Evolutionary conservation across 2,329 filamentous ascomycete species (phyloP), one percentile per base, ranked within the genome.

Genomic region (Xylariaceae sp.): DNA sequence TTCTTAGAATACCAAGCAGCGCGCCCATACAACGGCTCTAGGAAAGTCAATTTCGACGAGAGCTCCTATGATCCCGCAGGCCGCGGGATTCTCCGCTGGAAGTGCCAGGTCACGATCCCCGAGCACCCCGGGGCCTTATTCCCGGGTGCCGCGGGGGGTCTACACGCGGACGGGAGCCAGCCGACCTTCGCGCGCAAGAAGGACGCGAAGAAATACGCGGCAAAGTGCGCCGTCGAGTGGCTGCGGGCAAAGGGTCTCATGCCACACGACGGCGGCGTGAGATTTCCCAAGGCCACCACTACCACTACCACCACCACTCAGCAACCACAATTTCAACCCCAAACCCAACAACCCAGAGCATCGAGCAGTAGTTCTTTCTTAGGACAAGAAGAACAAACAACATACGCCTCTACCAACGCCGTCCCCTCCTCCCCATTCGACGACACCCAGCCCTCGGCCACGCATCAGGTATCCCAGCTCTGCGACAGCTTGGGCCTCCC

Each of bases 191-290:
- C 68, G 9, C 72, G 66, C 23, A 84, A 84, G 63, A 84, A 82
- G 73, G 78, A 78, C 31, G 82, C 83, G 21, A 84, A 82, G 67
- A 74, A 78, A 58, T 83, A 79, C 60, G 82, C 83, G 0, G 81
- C 82, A 19, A 77, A 76, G 62, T 75, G 74, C 11, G 81, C 81
- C 21, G 62, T 79, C 19, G 68, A 74, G 6, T 82, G 75, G 71
- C 71, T 83, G 14, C 65, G 68, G 17, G 51, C 34, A 2, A 58
- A 69, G 21, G 64, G 65, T 7, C 58, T 63, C 28, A 73, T 77
- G 68, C 65, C 65, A 1, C 24, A 56, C 16, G 19, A 50, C 33
- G 50, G 37, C 40, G 56, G 56, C 37, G 50, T 56, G 29, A 64
- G 47, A 24, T 57, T 58, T 5, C 49, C 49, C n/a, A 54, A 46